A percentile compares a stretch with the other conserved stretches of the same genome.
Evolutionary conservation across 495 filamentous ascomycete genomes (phyloP).

Genomic region (Terfezia boudieri): DNA sequence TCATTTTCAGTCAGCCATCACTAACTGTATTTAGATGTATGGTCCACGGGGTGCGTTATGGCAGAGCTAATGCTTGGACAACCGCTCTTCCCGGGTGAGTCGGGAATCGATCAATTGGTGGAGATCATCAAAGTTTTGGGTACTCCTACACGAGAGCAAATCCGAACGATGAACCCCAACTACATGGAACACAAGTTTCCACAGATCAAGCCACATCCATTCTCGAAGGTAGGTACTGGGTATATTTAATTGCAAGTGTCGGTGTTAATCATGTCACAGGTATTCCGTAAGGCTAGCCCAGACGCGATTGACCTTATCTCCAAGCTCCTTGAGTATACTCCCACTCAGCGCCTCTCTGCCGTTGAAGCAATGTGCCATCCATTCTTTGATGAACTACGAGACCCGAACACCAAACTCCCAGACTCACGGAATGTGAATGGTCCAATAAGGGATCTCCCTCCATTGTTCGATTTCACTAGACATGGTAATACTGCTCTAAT

Average conservation of each 20-base stretch:
- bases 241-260: background rate
- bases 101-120: constrained; percentile 93
- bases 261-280: constrained; percentile 25
- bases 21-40: constrained; percentile 49
- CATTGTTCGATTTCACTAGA: constrained; percentile 76
- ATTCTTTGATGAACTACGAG: constrained; percentile 92
- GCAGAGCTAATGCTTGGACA: constrained; percentile 97
- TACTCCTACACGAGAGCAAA: constrained; percentile 94
- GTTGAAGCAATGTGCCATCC: constrained; percentile 96
- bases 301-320: constrained; percentile 94
- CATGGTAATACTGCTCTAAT: constrained; percentile 44
- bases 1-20: background rate
- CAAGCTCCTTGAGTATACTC: constrained; percentile 82
- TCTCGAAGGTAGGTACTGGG: constrained; percentile 49
- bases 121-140: constrained; percentile 99
- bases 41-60: constrained; percentile 99
- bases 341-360: constrained; percentile 79
- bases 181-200: constrained; percentile 99
- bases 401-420: constrained; percentile 66
- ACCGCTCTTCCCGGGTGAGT: constrained; percentile 96
- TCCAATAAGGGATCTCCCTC: constrained; percentile 53
- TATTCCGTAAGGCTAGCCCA: constrained; percentile 81
- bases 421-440: constrained; percentile 78
- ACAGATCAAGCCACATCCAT: constrained; percentile 98
- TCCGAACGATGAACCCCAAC: constrained; percentile 99